Conservation (phyloP, 2,329 filamentous ascomycete genomes). For the Colletotrichum nymphaeae region DNA sequence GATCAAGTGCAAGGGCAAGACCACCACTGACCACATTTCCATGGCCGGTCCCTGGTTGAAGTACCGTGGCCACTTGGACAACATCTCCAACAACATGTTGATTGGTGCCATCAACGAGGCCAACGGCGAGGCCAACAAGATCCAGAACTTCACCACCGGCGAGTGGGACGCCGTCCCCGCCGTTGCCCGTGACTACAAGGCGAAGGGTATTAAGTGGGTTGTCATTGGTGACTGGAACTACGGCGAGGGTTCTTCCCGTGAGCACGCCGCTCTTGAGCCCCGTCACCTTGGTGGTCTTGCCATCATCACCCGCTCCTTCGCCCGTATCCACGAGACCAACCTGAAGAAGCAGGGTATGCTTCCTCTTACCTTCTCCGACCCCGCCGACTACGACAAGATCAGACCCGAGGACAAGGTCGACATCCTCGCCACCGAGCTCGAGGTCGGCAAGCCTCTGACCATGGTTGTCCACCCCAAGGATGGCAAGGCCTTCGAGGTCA, state of each 20-base stretch:
- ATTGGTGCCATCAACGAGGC: conserved; percentile 97
- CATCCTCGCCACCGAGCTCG: conserved; percentile 87
- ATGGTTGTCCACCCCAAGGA: conserved; percentile 93
- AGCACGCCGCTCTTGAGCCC: conserved; percentile 98
- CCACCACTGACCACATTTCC: conserved; percentile 96
- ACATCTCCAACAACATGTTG: conserved; percentile 99
- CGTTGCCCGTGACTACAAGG: conserved; percentile 98
- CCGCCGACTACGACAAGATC: conserved; percentile 98
- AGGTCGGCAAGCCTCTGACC: conserved; percentile 91
- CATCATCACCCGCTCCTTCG: conserved; percentile 95
- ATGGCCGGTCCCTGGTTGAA: conserved; percentile 98
- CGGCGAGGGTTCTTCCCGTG: conserved; percentile 96
- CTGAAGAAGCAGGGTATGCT: conserved; percentile 99
- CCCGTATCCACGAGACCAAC: conserved; percentile 99
- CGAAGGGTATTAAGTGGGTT: conserved; percentile 95
- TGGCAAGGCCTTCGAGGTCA: conserved; percentile 79
- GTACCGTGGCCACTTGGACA: conserved; percentile 98
- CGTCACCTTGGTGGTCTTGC: conserved; percentile 96
- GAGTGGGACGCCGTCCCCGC: conserved; percentile 90
- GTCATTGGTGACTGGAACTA: conserved; percentile 99
- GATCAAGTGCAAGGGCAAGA: conserved; percentile 97
- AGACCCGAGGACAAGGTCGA: conserved; percentile 92
- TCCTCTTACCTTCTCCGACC: conserved; percentile 93
- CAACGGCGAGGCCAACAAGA: conserved; percentile 97
- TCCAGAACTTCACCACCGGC: conserved; percentile 89